These are phyloP conservation scores for Psilocybe subaeruginosa DNA, from an alignment of 768 basidiomycete genomes.

Conservation along the genomic window DNA sequence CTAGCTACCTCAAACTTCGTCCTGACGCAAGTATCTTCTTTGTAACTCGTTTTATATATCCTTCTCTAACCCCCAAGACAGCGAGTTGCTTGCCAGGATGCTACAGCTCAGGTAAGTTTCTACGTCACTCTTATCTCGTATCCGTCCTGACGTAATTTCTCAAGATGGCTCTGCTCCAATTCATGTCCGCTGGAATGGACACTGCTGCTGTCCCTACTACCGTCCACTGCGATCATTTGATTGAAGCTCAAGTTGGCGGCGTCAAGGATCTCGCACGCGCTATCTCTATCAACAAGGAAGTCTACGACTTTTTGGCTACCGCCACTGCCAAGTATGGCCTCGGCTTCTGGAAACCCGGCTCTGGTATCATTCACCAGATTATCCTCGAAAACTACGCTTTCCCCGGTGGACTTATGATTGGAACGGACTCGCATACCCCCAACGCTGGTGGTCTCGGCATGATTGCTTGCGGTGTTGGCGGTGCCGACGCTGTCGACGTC, in stretches of 20 bases:
- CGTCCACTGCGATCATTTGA: conserved; percentile 99
- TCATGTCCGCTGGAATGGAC: conserved; percentile 99
- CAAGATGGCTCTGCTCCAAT: conserved; percentile 99
- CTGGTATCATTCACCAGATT: conserved; percentile 99
- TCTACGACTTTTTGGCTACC: conserved; percentile 98
- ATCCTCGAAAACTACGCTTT: conserved; percentile 99
- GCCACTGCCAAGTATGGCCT: conserved; percentile 98
- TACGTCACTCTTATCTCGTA: conserved; percentile 18
- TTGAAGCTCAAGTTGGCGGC: conserved; percentile 96
- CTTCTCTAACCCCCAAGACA: conserved; percentile 29
- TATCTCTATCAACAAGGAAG: conserved; percentile 94
- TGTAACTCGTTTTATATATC: conserved; percentile 2
- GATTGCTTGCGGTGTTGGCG: conserved; percentile 99
- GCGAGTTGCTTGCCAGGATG: conserved; percentile 92
- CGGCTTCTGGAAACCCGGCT: conserved; percentile 99
- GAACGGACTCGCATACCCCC: conserved; percentile 99
- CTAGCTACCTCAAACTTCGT: conserved; percentile 95
- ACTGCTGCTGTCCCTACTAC: conserved; percentile 97
- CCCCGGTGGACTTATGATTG: conserved; percentile 99
- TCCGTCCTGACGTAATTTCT: conserved; percentile 33
- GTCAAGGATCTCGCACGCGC: conserved; percentile 93
- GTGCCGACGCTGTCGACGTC: conserved; percentile 98
- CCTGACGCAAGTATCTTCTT: conserved; percentile 77
- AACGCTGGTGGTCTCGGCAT: conserved; percentile 99
- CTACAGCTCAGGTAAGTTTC: conserved; percentile 73